Base-by-base conservation (phyloP, 164 flowering plant genomes). In the Brasenia schreberi region DNA sequence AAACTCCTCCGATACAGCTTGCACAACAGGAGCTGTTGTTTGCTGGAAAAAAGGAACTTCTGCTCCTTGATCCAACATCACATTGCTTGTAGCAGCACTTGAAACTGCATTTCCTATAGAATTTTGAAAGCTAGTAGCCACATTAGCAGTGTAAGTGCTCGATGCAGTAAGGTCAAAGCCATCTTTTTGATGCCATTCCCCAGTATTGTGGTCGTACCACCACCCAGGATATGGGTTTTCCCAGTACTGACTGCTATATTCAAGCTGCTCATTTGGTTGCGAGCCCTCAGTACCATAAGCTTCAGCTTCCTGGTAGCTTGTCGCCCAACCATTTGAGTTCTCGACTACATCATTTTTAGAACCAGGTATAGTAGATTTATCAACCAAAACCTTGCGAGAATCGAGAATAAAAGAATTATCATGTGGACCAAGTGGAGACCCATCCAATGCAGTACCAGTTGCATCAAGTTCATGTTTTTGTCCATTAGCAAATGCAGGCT, bases 171-270 rank as follows among this genome's bases (percentile, higher is more conserved):
- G 75, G 66, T 75, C 77, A 73, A 52, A 72, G 69, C 74, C 77
- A 72, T 80, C 90, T 64, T 81, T 71, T 69, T 84, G 87, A 82
- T 79, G 80, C 92, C 92, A 89, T 64, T 87, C 85, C 66, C 87
- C 88, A 58, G 88, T 73, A 74, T 19, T 77, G 0, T 72, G 62
- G 64, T 89, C 92, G 77, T 77, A 84, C 69, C 72, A 81, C 96
- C 96, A 89, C 7, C 96, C 92, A 1, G 92, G 96, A 74, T 89
- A 87, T 7, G 76, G 79, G 67, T 61, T 85, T 63, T 49, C 56
- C 56, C 56, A 49, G 16, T 49, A 49, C 12, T 49, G 12, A 49
- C 12, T 9, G 16, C 56, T 49, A 49, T 7, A 49, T 49, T 49
- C 12, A 49, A 49, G 56, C 56, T 49, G 56, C 9, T 49, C 56